Evolutionary conservation across 2,329 filamentous ascomycete genomes (phyloP), one percentile per base, ranked within the genome.

Genomic region (Thelonectria rubi): DNA sequence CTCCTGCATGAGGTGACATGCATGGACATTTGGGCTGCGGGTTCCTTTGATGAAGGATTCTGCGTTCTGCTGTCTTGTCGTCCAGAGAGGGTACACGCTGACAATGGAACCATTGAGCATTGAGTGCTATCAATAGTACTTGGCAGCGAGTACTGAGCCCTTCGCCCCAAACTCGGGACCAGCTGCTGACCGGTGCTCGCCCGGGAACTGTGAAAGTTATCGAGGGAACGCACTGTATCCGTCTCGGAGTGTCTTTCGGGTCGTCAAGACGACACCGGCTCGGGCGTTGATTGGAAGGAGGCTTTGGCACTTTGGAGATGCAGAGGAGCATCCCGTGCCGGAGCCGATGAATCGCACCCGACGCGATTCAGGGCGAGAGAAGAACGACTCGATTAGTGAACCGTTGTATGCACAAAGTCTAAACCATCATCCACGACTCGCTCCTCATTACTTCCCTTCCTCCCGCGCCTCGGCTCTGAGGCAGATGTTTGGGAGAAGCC

Each of bases 1-100:
- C 54, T 67, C 64, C 63, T 69, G 65, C 65, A 69, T 66, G 51
- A 53, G 54, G 60, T 63, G 60, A 62, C 63, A 68, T 72, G 67
- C 69, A 72, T 68, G 51, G 59, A 43, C 50, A 50, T 4, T 34
- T 50, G 50, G 21, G 46, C 46, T 42, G 46, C 42, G 40, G 45
- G 32, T 50, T 40, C 39, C 47, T 17, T 56, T 52, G 24, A 56
- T 52, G 24, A 56, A 49, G 52, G 57, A 60, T 56, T 52, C 30
- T 55, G 59, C 55, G 56, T 56, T 52, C 30, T 55, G 59, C 55
- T 37, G 43, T 34, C 30, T 43, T 24, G 12, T 14, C 20, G 32
- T 24, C 24, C 42, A 30, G 26, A 30, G 26, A 30, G 26, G 26
- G 26, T 30, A 30, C 26, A 8, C 10, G 26, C 5, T 8, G 8